Conservation (phyloP, 73 alveolate species). For the Blepharisma japonicum region DNA sequence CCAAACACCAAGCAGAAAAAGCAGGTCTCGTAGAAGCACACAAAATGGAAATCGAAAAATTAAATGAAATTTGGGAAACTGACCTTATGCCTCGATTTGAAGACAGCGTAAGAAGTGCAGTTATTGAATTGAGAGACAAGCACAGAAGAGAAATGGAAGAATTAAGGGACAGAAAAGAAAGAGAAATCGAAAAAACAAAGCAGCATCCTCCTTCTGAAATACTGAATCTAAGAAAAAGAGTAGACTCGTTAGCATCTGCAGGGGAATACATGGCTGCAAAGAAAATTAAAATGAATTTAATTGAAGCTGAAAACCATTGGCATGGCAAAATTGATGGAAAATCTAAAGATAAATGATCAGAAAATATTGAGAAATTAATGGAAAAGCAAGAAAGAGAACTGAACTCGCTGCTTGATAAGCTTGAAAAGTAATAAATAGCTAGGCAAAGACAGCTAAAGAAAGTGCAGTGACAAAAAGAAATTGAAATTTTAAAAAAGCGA, state of each 20-base stretch:
- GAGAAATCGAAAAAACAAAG: slow-evolving; percentile 11
- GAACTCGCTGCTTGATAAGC: not conserved
- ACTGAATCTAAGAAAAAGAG: slow-evolving; percentile 22
- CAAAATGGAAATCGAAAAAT: slow-evolving; percentile 23
- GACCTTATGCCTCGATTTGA: slow-evolving; percentile 29
- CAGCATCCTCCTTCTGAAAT: slow-evolving; percentile 15
- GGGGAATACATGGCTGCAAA: slow-evolving; percentile 30
- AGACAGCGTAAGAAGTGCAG: not conserved
- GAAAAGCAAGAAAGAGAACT: slow-evolving; percentile 28
- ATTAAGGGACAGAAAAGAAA: slow-evolving; percentile 17
- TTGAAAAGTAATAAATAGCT: slow-evolving; percentile 17
- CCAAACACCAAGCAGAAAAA: slow-evolving; percentile 13
- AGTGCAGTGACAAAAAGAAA: slow-evolving; percentile 23
- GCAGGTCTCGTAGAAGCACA: slow-evolving; percentile 29
- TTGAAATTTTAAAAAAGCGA: slow-evolving; percentile 1
- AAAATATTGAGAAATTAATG: not conserved
- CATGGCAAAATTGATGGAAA: not conserved
- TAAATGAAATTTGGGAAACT: slow-evolving; percentile 14
- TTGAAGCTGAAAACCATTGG: slow-evolving; percentile 11
- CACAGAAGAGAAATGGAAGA: slow-evolving; percentile 25
- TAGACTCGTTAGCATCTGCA: slow-evolving; percentile 22
- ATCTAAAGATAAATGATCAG: not conserved
- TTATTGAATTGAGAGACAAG: slow-evolving; percentile 12
- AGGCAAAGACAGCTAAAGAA: slow-evolving; percentile 16
- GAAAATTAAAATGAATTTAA: not conserved